Base-by-base conservation (phyloP, 345 rosid species). In the Gynandropsis gynandra region DNA sequence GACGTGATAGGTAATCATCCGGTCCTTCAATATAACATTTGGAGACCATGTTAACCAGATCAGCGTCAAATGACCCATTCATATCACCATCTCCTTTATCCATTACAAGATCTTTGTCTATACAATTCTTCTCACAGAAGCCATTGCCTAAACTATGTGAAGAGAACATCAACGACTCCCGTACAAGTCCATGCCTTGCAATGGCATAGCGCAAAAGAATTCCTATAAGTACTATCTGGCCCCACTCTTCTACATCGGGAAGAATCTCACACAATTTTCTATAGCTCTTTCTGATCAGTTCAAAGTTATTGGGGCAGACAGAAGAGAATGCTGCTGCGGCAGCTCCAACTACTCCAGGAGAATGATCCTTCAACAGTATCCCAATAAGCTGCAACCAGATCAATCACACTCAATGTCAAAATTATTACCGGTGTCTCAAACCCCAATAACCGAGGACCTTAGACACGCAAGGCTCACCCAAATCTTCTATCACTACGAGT, bases 221-320 rank as follows among this genome's bases (percentile, higher is more conserved):
- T 50, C 79, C 78, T 46, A 76, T 92, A 52, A 87, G 76, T 66
- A 74, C 60, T 70, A 87, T 87, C 72, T 84, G 96, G 56, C 98
- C 98, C 98, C 98, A 92, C 58, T 87, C 98, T 75, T 92, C 98
- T 46, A 87, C 93, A 47, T 92, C 96, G 29, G 96, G 98, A 64
- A 92, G 95, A 67, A 85, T 74, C 72, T 87, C 82, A 56, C 98
- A 87, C 50, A 92, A 42, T 70, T 76, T 84, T 70, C 70, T 76
- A 63, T 82, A 92, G 53, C 68, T 82, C 70, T 64, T 81, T 19
- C 75, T 75, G n/a, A 92, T 79, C 57, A 87, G 63, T 42, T 76
- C 50, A 51, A 87, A 84, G 67, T 82, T 87, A 64, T 69, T 78
- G 24, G 98, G 95, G 72, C 98, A 92, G 58, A 87, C 66, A 29